Evolutionary conservation across 2,329 filamentous ascomycete genomes (phyloP).

Genomic region (Fusarium sp.): DNA sequence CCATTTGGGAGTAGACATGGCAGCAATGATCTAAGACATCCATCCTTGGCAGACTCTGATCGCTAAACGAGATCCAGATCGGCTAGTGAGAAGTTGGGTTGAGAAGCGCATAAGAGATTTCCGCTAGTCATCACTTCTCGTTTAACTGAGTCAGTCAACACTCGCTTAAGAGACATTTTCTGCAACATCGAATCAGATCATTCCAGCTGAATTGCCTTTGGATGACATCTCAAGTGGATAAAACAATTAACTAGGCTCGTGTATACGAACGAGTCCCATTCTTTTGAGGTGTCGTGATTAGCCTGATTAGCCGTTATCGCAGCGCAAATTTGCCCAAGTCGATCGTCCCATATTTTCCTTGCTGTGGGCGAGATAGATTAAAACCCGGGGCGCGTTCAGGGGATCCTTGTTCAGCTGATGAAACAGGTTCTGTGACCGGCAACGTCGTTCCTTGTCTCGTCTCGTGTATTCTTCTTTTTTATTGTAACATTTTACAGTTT

Average conservation of each 20-base stretch:
- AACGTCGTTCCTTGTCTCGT: not conserved
- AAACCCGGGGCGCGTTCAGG: not conserved
- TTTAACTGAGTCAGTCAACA: not conserved
- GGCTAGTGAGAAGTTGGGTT: not conserved
- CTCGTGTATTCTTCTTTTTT: not conserved
- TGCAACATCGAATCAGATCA: not conserved
- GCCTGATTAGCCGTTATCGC: not conserved
- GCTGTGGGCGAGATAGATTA: not conserved
- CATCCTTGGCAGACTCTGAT: not conserved
- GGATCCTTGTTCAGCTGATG: not conserved
- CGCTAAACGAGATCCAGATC: not conserved
- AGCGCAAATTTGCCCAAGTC: not conserved
- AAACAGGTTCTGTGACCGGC: not conserved
- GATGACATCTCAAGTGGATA: not conserved
- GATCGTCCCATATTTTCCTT: not conserved
- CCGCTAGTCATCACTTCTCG: not conserved
- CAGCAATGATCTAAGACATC: not conserved
- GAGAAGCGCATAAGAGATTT: not conserved
- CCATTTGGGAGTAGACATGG: too few species aligned
- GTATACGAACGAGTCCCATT: not conserved
- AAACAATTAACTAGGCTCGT: not conserved
- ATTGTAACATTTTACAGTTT: not conserved
- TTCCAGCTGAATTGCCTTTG: not conserved
- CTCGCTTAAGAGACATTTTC: not conserved
- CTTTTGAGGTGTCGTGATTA: not conserved